A percentile compares a stretch with the other conserved stretches of the same genome.
Conservation (phyloP, 805 yeast species). For the Candida nitratophila region DNA sequence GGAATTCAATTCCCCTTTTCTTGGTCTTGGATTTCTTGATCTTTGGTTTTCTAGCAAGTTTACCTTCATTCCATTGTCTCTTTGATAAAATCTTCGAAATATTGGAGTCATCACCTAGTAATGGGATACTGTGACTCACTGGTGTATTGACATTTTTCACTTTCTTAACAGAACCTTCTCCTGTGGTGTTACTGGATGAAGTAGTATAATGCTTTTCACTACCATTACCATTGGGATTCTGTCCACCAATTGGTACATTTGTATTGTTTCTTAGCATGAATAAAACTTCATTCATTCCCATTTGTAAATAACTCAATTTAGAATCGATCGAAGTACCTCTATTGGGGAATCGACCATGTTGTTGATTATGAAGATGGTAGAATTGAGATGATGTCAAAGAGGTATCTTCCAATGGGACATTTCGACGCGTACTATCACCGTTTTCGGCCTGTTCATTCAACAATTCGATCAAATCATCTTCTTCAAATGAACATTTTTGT, state of each 20-base stretch:
- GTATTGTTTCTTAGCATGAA: slow-evolving; percentile 13
- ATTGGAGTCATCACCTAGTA: neutral
- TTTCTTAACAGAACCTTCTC: too few species aligned
- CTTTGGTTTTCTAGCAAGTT: neutral
- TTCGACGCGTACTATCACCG: neutral
- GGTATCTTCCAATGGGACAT: neutral
- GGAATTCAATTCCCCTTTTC: neutral
- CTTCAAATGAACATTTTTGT: slow-evolving; percentile 45
- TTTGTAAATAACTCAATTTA: slow-evolving; percentile 27
- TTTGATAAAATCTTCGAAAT: neutral
- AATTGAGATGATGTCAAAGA: neutral
- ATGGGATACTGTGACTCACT: neutral
- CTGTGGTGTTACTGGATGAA: neutral
- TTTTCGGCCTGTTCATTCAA: neutral
- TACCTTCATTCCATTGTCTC: neutral
- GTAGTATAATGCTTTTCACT: neutral
- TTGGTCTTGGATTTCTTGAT: neutral
- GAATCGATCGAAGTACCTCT: slow-evolving; percentile 6
- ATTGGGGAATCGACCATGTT: neutral
- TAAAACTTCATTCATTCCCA: slow-evolving; percentile 30
- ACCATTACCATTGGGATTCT: neutral
- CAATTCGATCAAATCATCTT: slow-evolving; percentile 6
- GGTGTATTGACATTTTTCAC: neutral
- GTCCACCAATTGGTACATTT: neutral
- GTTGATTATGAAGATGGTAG: neutral